Conservation (phyloP, 2,329 filamentous ascomycete species). For the Chaetoscypha palmicola region DNA sequence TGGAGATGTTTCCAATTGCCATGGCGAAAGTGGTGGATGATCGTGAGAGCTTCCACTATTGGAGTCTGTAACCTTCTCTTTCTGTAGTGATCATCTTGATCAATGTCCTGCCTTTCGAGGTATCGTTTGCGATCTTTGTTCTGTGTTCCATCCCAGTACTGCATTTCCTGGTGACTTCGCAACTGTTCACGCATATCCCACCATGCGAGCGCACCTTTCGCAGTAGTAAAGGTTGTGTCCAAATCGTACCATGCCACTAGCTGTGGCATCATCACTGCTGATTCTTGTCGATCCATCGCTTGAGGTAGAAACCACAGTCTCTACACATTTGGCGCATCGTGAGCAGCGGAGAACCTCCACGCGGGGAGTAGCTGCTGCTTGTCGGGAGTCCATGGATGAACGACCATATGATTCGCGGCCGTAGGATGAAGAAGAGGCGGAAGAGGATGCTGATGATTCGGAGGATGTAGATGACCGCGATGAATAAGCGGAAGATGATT, state of each 20-base stretch:
- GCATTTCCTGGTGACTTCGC: neutral
- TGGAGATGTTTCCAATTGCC: too few species aligned
- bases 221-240: constrained; percentile 62
- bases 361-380: constrained; percentile 16
- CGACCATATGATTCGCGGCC: constrained; percentile 3
- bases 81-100: too few species aligned
- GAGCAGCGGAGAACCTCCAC: constrained; percentile 57
- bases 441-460: constrained; percentile 14
- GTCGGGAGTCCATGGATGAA: constrained; percentile 16
- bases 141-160: constrained; percentile 4
- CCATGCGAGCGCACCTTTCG: constrained; percentile 54
- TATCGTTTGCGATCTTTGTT: neutral
- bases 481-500: constrained; percentile 7
- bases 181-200: constrained; percentile 51
- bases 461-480: constrained; percentile 20
- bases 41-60: too few species aligned
- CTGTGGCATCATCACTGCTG: constrained; percentile 47
- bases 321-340: constrained; percentile 52
- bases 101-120: neutral
- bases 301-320: constrained; percentile 42
- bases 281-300: constrained; percentile 15
- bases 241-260: constrained; percentile 57
- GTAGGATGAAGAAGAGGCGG: constrained; percentile 17
- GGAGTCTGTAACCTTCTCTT: too few species aligned
- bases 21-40: too few species aligned